Evolutionary conservation across 1,139 yeast species (phyloP).

Genomic region (Suhomyces yuchorum): DNA sequence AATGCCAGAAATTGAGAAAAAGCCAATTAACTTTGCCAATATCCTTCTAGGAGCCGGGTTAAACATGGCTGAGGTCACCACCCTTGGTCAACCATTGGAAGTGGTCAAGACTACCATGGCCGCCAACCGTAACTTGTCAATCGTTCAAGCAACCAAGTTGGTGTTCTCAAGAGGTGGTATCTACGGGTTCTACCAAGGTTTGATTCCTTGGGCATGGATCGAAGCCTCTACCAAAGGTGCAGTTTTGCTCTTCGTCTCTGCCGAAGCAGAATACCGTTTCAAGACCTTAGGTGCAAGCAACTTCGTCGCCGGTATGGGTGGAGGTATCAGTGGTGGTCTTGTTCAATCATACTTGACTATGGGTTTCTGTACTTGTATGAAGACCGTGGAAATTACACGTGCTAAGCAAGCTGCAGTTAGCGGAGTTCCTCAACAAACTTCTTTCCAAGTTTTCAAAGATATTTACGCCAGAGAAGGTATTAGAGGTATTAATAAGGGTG

Average conservation of each 20-base stretch:
- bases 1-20: slow-evolving; percentile 56
- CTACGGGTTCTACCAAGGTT: slow-evolving; percentile 91
- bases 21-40: slow-evolving; percentile 86
- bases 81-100: slow-evolving; percentile 95
- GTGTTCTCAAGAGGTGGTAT: slow-evolving; percentile 95
- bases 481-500: slow-evolving; percentile 94
- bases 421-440: slow-evolving; percentile 69
- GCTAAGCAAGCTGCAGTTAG: slow-evolving; percentile 68
- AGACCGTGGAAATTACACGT: slow-evolving; percentile 95
- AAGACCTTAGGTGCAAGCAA: slow-evolving; percentile 64
- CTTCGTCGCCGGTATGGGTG: slow-evolving; percentile 86
- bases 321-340: slow-evolving; percentile 94
- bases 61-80: slow-evolving; percentile 89
- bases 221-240: slow-evolving; percentile 99
- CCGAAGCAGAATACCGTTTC: slow-evolving; percentile 85
- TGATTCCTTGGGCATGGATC: slow-evolving; percentile 99
- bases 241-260: slow-evolving; percentile 87
- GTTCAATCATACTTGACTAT: slow-evolving; percentile 95
- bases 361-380: slow-evolving; percentile 98
- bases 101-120: slow-evolving; percentile 98
- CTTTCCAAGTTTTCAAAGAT: slow-evolving; percentile 83
- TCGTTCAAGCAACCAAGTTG: slow-evolving; percentile 66
- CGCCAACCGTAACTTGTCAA: slow-evolving; percentile 76
- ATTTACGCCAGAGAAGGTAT: slow-evolving; percentile 86
- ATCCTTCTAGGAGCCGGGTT: slow-evolving; percentile 92